Evolutionary conservation across 1,139 yeast species (phyloP).

Genomic region (Debaryomyces sp.): DNA sequence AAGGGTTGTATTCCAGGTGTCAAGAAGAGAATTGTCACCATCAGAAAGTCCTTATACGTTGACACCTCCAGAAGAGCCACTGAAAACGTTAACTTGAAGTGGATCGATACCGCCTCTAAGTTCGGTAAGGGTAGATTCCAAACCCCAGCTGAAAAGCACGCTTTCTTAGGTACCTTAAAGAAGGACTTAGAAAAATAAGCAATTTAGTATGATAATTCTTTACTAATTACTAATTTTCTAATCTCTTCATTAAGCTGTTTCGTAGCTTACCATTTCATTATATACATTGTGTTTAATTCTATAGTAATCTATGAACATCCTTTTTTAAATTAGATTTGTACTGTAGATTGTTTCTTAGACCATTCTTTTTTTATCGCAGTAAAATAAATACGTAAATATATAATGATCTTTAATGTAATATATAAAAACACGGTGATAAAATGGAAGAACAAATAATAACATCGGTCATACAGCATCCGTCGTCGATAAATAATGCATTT

Average conservation of each 20-base stretch:
- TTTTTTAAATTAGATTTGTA: not conserved
- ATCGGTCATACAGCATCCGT: constrained; percentile 23
- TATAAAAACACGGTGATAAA: not conserved
- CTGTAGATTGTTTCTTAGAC: not conserved
- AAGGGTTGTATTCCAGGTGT: constrained; percentile 99
- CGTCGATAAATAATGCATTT: constrained; percentile 39
- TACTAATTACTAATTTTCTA: not conserved
- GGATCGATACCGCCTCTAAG: constrained; percentile 99
- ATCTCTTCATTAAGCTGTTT: not conserved
- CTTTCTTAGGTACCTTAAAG: constrained; percentile 99
- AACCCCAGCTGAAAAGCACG: constrained; percentile 99
- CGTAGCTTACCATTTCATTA: not conserved
- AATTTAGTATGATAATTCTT: not conserved
- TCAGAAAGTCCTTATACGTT: constrained; percentile 97
- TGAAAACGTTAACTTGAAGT: constrained; percentile 95
- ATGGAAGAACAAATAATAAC: constrained; percentile 12
- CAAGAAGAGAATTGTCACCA: constrained; percentile 98
- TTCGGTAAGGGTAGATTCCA: constrained; percentile 99
- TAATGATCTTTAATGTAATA: not conserved
- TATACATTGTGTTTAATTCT: not conserved
- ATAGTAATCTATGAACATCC: constrained; percentile 5
- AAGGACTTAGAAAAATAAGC: constrained; percentile 63
- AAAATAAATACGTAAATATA: not conserved
- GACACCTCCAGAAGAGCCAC: constrained; percentile 98
- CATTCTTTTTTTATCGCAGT: too few species aligned